Evolutionary conservation across 371 early-diverging fungal species (phyloP).

Genomic region (Dichotomocladium elegans): DNA sequence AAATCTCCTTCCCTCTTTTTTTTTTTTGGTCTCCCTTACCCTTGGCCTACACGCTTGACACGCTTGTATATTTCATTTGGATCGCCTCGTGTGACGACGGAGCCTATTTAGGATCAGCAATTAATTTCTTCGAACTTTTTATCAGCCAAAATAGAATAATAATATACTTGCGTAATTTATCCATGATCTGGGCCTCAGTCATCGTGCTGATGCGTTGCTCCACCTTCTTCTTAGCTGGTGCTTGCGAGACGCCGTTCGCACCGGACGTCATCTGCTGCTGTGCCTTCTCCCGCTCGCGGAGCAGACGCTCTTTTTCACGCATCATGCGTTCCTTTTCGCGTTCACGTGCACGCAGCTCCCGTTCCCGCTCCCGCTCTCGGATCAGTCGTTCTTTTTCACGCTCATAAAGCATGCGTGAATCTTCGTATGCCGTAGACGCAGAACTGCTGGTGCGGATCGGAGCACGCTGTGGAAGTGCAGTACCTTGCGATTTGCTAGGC

Average conservation of each 20-base stretch:
- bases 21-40: constrained; percentile 64
- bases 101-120: constrained; percentile 17
- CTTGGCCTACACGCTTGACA: constrained; percentile 94
- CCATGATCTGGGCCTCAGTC: constrained; percentile 92
- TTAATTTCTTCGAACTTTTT: too few relatives aligned
- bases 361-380: constrained; percentile 22
- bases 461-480: constrained; percentile 6
- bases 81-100: constrained; percentile 85
- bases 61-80: constrained; percentile 83
- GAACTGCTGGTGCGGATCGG: constrained; percentile 1
- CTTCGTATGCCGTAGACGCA: constrained; percentile 8
- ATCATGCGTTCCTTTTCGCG: constrained; percentile 16
- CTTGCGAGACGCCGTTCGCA: too few relatives aligned
- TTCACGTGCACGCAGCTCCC: constrained; percentile 27
- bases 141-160: background rate
- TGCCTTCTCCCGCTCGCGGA: constrained; percentile 14
- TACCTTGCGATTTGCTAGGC: constrained; percentile 26
- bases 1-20: too few relatives aligned
- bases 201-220: constrained; percentile 80
- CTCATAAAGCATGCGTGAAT: constrained; percentile 7
- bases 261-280: constrained; percentile 25
- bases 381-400: constrained; percentile 25
- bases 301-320: constrained; percentile 11
- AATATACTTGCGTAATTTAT: constrained; percentile 60
- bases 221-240: constrained; percentile 53